Conservation (phyloP, 1,139 yeast genomes). For the Pichia sp. region DNA sequence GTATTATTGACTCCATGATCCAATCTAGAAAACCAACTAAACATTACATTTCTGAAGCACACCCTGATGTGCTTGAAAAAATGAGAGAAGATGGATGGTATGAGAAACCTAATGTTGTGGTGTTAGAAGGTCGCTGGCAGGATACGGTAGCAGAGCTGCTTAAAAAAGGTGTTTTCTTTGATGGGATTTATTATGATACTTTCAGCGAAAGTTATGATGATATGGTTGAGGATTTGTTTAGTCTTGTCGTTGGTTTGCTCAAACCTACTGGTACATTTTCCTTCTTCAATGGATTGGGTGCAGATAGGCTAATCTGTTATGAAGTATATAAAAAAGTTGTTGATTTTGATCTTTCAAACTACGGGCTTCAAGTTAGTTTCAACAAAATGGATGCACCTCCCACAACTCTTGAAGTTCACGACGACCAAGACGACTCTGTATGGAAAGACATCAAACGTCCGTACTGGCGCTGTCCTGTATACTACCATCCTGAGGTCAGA, state of each 20-base stretch:
- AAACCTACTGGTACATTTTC: conserved; percentile 80
- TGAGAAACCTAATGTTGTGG: conserved; percentile 59
- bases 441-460: conserved; percentile 69
- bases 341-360: conserved; percentile 68
- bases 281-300: conserved; percentile 94
- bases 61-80: conserved; percentile 76
- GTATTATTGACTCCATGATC: conserved; percentile 79
- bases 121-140: conserved; percentile 90
- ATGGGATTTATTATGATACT: conserved; percentile 91
- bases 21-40: conserved; percentile 51
- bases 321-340: conserved; percentile 84
- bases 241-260: conserved; percentile 70
- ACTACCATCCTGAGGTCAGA: conserved; percentile 56
- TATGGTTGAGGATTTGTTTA: conserved; percentile 72
- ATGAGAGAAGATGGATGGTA: conserved; percentile 79
- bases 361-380: conserved; percentile 61
- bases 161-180: conserved; percentile 60
- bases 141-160: conserved; percentile 62
- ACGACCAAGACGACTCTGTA: conserved; percentile 34
- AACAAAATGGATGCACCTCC: conserved; percentile 39
- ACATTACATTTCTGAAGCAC: conserved; percentile 92
- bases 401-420: conserved; percentile 23
- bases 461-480: conserved; percentile 67
- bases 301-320: conserved; percentile 80
- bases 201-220: conserved; percentile 82